Evolutionary conservation across 495 filamentous ascomycete species (phyloP).

Genomic region (Hyaloscypha variabilis): DNA sequence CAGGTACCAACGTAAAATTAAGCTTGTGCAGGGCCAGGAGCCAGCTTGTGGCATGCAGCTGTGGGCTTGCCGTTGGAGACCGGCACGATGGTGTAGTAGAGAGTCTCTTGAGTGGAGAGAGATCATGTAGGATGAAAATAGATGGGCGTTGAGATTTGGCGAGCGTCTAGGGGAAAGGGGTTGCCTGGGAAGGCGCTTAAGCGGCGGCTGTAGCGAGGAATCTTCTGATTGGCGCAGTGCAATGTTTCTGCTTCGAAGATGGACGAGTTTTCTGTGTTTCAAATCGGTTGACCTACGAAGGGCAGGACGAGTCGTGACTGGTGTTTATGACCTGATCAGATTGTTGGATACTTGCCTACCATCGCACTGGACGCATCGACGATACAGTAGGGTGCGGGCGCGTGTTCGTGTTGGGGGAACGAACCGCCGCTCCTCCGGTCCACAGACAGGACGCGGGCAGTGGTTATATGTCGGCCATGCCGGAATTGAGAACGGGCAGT

Average conservation of each 20-base stretch:
- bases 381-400: too few relatives aligned
- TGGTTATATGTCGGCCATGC: too few relatives aligned
- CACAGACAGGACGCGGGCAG: too few relatives aligned
- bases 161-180: conserved; percentile 21
- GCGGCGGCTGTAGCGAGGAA: conserved; percentile 10
- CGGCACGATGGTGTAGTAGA: conserved; percentile 20
- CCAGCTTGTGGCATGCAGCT: not conserved
- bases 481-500: not conserved
- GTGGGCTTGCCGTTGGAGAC: conserved; percentile 21
- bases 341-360: not conserved
- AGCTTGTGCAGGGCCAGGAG: not conserved
- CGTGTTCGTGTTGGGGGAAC: too few relatives aligned
- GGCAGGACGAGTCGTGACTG: not conserved
- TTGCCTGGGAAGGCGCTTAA: conserved; percentile 18
- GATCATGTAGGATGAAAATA: conserved; percentile 3
- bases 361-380: not conserved
- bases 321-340: not conserved
- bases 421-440: too few relatives aligned
- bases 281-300: not conserved
- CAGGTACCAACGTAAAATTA: conserved; percentile 22
- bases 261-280: conserved; percentile 1
- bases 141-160: not conserved
- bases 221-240: conserved; percentile 16
- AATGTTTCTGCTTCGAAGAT: not conserved
- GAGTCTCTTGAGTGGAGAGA: conserved; percentile 21